A percentile compares a stretch with the other conserved stretches of the same genome.
phyloP scores from a whole-genome alignment of 257 asterid species.

The Nicotiana paniculata region DNA sequence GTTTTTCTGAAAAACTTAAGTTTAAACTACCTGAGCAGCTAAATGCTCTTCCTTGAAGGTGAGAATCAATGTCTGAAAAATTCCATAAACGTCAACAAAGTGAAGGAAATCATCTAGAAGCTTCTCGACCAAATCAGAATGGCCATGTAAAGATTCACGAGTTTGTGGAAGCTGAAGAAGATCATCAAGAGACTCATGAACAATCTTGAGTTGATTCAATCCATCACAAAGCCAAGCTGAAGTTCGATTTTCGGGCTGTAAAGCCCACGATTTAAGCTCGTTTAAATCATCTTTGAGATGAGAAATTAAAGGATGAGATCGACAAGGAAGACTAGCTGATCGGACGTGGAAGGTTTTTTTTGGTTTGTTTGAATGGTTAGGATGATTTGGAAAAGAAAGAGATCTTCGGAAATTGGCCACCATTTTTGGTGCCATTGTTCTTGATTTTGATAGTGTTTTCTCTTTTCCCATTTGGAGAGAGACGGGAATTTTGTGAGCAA shows the following conservation, averaged over 20 bases:
- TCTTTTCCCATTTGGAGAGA: slow-evolving; percentile 2
- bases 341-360: slow-evolving; percentile 52
- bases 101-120: slow-evolving; percentile 60
- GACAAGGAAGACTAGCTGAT: slow-evolving; percentile 79
- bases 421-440: slow-evolving; percentile 55
- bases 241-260: slow-evolving; percentile 20
- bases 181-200: slow-evolving; percentile 76
- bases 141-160: slow-evolving; percentile 42
- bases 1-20: background rate
- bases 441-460: background rate
- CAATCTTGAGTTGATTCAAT: slow-evolving; percentile 40
- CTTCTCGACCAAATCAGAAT: slow-evolving; percentile 44
- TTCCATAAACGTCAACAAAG: slow-evolving; percentile 66
- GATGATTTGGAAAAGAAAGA: slow-evolving; percentile 65
- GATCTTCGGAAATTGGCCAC: slow-evolving; percentile 72
- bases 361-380: slow-evolving; percentile 23
- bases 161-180: slow-evolving; percentile 78
- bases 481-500: background rate
- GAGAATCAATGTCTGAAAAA: slow-evolving; percentile 50
- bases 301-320: slow-evolving; percentile 63
- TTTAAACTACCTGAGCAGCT: slow-evolving; percentile 29
- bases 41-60: slow-evolving; percentile 55
- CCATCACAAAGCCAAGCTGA: slow-evolving; percentile 58
- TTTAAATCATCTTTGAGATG: slow-evolving; percentile 52
- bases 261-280: slow-evolving; percentile 38